Conservation (phyloP, 2,329 filamentous ascomycete genomes). For the Arachnomyces sp. region DNA sequence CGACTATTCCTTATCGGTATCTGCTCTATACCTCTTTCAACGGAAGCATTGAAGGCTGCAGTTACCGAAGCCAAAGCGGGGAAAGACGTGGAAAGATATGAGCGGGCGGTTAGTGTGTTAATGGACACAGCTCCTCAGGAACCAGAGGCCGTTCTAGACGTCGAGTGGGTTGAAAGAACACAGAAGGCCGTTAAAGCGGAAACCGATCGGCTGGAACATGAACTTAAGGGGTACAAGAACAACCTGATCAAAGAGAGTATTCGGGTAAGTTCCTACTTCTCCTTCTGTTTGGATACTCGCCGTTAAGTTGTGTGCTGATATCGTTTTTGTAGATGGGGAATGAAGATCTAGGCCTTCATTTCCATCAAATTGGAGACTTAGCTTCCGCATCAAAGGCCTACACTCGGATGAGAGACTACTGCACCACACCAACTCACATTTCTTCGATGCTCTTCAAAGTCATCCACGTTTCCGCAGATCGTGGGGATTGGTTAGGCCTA, state of each 20-base stretch:
- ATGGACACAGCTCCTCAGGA: slow-evolving; percentile 57
- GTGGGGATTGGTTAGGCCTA: slow-evolving; percentile 66
- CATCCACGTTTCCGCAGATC: slow-evolving; percentile 65
- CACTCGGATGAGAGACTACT: slow-evolving; percentile 80
- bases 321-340: slow-evolving; percentile 66
- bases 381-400: slow-evolving; percentile 67
- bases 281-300: slow-evolving; percentile 3
- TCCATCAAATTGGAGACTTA: slow-evolving; percentile 69
- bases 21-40: slow-evolving; percentile 63
- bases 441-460: slow-evolving; percentile 73
- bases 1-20: slow-evolving; percentile 75
- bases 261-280: slow-evolving; percentile 47
- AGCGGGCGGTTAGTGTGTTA: slow-evolving; percentile 58
- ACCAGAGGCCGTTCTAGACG: slow-evolving; percentile 58
- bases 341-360: slow-evolving; percentile 80
- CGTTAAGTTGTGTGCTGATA: slow-evolving; percentile 7
- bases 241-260: slow-evolving; percentile 98
- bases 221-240: slow-evolving; percentile 89
- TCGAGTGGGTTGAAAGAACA: slow-evolving; percentile 64
- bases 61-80: slow-evolving; percentile 67
- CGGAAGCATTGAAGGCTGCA: slow-evolving; percentile 74
- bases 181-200: slow-evolving; percentile 60
- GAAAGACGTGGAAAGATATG: slow-evolving; percentile 64
- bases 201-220: slow-evolving; percentile 66
- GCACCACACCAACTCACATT: slow-evolving; percentile 74